Evolutionary conservation across 176 grass and related monocot genomes (phyloP).

Genomic region (Carex parvula): DNA sequence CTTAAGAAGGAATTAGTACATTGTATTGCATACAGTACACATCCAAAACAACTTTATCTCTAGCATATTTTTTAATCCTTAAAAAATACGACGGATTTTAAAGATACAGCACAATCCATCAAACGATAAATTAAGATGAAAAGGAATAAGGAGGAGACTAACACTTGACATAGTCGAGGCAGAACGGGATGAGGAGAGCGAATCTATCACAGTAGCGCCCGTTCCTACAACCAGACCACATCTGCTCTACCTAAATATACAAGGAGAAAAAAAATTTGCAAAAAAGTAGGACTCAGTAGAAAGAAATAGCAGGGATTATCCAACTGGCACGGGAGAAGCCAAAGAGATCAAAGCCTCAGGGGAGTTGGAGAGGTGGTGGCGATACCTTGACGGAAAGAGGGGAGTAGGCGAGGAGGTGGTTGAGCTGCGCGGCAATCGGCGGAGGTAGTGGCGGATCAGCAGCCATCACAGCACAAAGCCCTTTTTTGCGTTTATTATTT

Average conservation of each 20-base stretch:
- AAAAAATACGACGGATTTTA: no score
- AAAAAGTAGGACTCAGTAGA: not conserved
- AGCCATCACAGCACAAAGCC: constrained; percentile 27
- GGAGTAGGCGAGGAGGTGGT: constrained; percentile 56
- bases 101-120: not conserved
- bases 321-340: not conserved
- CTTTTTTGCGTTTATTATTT: not conserved
- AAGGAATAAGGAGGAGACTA: constrained; percentile 11
- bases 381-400: constrained; percentile 65
- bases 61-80: not conserved
- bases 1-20: not conserved
- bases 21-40: not conserved
- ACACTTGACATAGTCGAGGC: constrained; percentile 97
- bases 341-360: not conserved
- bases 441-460: constrained; percentile 37
- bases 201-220: constrained; percentile 67
- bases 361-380: not conserved
- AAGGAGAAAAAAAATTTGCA: not conserved
- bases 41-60: not conserved
- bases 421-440: constrained; percentile 76
- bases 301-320: not conserved
- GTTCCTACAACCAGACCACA: constrained; percentile 74
- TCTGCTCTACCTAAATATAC: constrained; percentile 47
- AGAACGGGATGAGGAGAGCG: constrained; percentile 81
- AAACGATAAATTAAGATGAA: constrained; percentile 2